Evolutionary conservation across 257 asterid species (phyloP), one percentile per base, ranked within the genome.

Genomic region (Penstemon newberryi): DNA sequence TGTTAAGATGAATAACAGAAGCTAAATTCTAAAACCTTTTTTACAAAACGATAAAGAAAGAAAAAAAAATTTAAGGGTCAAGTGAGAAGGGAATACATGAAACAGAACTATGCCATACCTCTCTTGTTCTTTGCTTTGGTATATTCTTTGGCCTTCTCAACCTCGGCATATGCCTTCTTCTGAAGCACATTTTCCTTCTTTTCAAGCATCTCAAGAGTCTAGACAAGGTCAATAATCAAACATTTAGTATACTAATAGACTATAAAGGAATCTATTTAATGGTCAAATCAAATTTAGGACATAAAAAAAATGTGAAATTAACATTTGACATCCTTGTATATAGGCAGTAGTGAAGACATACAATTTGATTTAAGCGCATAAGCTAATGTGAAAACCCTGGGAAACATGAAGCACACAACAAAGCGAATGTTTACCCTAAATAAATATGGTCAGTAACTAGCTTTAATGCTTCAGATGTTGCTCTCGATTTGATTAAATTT

Each of bases 161-260:
- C 82, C 75, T 90, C 96, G 5, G 81, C 90, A 15, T 83, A 71
- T 60, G 85, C 95, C 85, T 88, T 88, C 88, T 83, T 88, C 41
- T 74, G 82, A 61, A 90, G 94, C 67, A 86, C 80, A 19, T 60
- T 74, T 73, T 89, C 96, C 81, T 81, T 91, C 81, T 87, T 88
- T 83, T 87, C 96, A 6, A 90, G 91, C 91, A 84, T 78, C 82
- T 86, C 94, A 53, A 90, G 82, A 51, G 95, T 88, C 96, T 83
- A 70, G 19, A 50, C 62, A 68, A 60, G 60, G n/a, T 12, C 44
- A 65, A 63, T 25, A 63, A 46, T 39, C 44, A 25, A 25, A 25
- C 33, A 25, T 25, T 25, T 25, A 25, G 6, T 19, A 13, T 8
- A 15, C 7, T 12, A 25, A 60, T 5, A 6, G 25, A 5, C 7